Base-by-base conservation (phyloP, 2,329 filamentous ascomycete species). In the Clarireedia paspali region DNA sequence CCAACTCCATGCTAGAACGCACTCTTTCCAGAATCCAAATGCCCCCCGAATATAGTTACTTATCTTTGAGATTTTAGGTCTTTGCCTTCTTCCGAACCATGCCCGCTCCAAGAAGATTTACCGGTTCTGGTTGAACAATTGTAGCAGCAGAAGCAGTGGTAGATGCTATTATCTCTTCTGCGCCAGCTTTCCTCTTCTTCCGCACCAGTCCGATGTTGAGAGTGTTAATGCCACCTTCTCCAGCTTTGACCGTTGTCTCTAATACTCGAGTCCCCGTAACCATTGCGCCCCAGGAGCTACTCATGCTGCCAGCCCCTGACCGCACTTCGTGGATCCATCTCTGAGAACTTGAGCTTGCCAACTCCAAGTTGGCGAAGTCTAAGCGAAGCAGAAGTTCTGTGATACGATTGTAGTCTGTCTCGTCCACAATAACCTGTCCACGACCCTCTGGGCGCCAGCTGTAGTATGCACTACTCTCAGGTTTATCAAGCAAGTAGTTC, bases 281-380 rank as follows among this genome's bases (percentile, higher is more conserved):
- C 0, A 72, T 70, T 7, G 76, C 66, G 0, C 79, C 79, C 82
- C 81, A 85, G 20, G 68, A 63, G 1, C 73, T 70, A 0, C 78
- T 58, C 60, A 64, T 62, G 17, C 44, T 58, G 1, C 62, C 58
- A 36, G 60, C 65, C 49, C 62, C 77, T 56, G 76, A 73, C 15
- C 78, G 79, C 1, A 86, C 82, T 65, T 92, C 87, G 14, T 77
- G 77, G 45, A 84, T 76, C 88, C 88, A 94, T 53, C 86, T 81
- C 51, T 71, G 73, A 2, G 88, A 89, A 64, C 87, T 89, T 34
- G 76, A 75, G 1, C 73, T 74, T 0, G 86, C 84, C 48, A 85
- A 79, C 10, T 81, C 79, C 3, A 83, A 70, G 7, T 79, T 85
- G 1, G 82, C 77, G 69, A 94, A 94, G 68, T 91, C 87, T 0